Evolutionary conservation across 768 basidiomycete species (phyloP).

Genomic region (Psilocybe cyanescens): DNA sequence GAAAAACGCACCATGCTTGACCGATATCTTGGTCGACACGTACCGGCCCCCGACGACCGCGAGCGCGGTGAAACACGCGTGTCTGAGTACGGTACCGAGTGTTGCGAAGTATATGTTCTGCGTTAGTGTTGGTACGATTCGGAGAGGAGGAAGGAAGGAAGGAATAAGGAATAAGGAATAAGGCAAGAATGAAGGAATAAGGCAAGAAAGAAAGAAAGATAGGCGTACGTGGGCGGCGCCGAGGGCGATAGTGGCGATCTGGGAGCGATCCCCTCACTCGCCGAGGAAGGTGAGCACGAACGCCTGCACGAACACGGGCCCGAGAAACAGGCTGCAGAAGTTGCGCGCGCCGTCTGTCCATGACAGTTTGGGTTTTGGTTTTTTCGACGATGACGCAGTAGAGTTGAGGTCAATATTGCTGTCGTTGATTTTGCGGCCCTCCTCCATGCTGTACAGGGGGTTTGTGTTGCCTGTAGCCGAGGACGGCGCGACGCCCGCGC

Average conservation of each 20-base stretch:
- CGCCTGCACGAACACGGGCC: too few species aligned
- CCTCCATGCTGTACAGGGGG: constrained; percentile 79
- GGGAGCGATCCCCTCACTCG: too few species aligned
- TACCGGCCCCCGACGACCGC: constrained; percentile 95
- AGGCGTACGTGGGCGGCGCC: too few species aligned
- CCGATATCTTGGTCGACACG: constrained; percentile 91
- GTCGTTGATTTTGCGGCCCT: constrained; percentile 43
- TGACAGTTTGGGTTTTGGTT: constrained; percentile 18
- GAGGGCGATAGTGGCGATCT: too few species aligned
- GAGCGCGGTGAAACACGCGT: constrained; percentile 82
- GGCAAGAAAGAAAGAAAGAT: too few species aligned
- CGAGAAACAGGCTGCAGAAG: too few species aligned
- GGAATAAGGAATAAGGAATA: too few species aligned
- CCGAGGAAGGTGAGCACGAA: too few species aligned
- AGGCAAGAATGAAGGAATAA: too few species aligned
- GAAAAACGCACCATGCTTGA: constrained; percentile 78
- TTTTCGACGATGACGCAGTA: constrained; percentile 9
- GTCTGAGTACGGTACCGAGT: constrained; percentile 88
- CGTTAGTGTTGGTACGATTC: too few species aligned
- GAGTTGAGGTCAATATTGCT: background rate
- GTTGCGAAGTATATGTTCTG: constrained; percentile 94
- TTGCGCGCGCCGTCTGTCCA: constrained; percentile 44
- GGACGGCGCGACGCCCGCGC: constrained; percentile 42
- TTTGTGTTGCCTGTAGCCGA: constrained; percentile 38
- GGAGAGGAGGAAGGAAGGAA: background rate